Conservation (phyloP, 805 yeast genomes). For the Komagataella phaffii region DNA sequence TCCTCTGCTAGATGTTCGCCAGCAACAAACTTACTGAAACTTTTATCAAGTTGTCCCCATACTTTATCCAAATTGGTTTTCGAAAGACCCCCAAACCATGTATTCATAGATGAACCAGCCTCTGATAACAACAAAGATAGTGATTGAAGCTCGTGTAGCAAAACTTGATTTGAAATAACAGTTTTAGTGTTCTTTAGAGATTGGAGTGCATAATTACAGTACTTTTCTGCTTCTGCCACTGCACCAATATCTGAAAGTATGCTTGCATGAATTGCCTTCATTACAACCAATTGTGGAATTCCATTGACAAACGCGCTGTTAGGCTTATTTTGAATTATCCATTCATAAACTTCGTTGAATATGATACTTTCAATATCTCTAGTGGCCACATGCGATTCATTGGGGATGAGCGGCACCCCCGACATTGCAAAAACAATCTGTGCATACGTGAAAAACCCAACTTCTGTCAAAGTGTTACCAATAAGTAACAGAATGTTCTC, state of each 20-base stretch:
- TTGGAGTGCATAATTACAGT: slow-evolving; percentile 37
- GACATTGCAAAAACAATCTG: slow-evolving; percentile 21
- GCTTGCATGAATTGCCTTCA: slow-evolving; percentile 57
- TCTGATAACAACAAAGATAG: slow-evolving; percentile 35
- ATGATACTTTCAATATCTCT: slow-evolving; percentile 29
- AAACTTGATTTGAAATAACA: slow-evolving; percentile 18
- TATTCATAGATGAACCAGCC: slow-evolving; percentile 24
- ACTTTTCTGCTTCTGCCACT: slow-evolving; percentile 44
- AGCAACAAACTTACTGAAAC: slow-evolving; percentile 66
- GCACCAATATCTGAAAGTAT: slow-evolving; percentile 57
- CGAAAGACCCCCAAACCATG: slow-evolving; percentile 55
- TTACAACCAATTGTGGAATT: slow-evolving; percentile 38
- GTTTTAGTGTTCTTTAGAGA: slow-evolving; percentile 24
- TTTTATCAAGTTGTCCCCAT: slow-evolving; percentile 81
- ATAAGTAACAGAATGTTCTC: slow-evolving; percentile 13
- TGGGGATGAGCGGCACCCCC: slow-evolving; percentile 15
- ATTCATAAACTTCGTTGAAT: slow-evolving; percentile 65
- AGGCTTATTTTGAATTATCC: slow-evolving; percentile 20
- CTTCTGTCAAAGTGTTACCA: slow-evolving; percentile 19
- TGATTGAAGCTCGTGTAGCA: slow-evolving; percentile 19
- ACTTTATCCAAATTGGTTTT: slow-evolving; percentile 60
- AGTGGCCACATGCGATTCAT: slow-evolving; percentile 5
- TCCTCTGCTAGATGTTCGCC: slow-evolving; percentile 56
- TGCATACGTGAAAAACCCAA: slow-evolving; percentile 24
- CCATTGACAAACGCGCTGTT: slow-evolving; percentile 17